Evolutionary conservation across 495 filamentous ascomycete species (phyloP), one percentile per base, ranked within the genome.

Genomic region (Usnea hakonensis): DNA sequence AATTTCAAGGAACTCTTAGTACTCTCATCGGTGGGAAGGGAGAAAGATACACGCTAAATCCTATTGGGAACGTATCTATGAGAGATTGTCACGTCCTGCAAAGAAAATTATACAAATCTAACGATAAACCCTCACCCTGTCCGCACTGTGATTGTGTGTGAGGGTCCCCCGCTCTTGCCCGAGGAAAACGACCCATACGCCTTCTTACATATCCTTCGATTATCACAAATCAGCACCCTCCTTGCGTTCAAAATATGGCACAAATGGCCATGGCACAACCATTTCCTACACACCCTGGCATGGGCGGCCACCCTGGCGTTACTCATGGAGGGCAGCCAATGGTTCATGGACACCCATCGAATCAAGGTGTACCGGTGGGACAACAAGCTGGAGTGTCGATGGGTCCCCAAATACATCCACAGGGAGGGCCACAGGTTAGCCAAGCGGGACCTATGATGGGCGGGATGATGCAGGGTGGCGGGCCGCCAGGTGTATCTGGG

Each of bases 341-440:
- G 83, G 80, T 75, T 14, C 80, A 76, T 61, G 81, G 73, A 71
- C 89, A 90, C 70, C 84, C 82, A 16, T 85, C 83, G 33, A 89
- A 90, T 69, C 89, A 87, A 58, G 83, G 82, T 66, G 75, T 83
- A 62, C 80, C 81, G 28, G 87, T 76, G 66, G 77, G 80, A 63
- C 75, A 78, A 75, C 68, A 80, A 71, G 44, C 76, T 75, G 68
- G 82, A 76, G 66, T 66, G 32, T 57, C 60, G 28, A 91, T 95
- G 79, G 83, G 85, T 44, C 90, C 88, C 67, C 87, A 87, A 72
- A 88, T 87, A 71, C 90, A 94, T 69, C 87, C 89, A 69, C 88
- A 90, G 10, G 86, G 85, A 61, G 85, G 83, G 43, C 83, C 85
- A 55, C 90, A 94, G 67, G 89, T 92, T 38, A 90, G 82, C 68